A percentile compares a stretch with the other conserved stretches of the same genome.
These are phyloP conservation scores for Pelagomonas calceolata DNA, from an alignment of 108 stramenopile species.

Conservation along the genomic window DNA sequence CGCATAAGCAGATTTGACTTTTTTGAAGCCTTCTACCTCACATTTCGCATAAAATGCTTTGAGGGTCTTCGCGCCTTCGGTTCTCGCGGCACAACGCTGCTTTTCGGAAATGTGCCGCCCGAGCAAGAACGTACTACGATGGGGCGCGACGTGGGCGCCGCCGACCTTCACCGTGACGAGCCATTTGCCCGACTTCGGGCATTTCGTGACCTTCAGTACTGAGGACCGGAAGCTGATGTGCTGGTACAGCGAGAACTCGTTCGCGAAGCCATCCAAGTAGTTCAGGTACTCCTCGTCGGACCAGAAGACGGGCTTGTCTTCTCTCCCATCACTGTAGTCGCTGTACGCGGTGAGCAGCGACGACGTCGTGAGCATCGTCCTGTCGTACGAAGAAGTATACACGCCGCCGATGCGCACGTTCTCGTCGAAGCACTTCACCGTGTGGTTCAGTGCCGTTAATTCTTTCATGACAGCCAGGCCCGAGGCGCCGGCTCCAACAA, in stretches of 20 bases:
- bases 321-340: slow-evolving; percentile 26
- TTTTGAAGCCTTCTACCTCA: neutral
- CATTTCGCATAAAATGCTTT: neutral
- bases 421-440: slow-evolving; percentile 24
- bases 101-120: neutral
- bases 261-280: slow-evolving; percentile 26
- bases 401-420: slow-evolving; percentile 26
- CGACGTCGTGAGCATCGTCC: slow-evolving; percentile 29
- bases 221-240: slow-evolving; percentile 23
- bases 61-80: neutral
- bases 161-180: slow-evolving; percentile 10
- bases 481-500: slow-evolving; percentile 27
- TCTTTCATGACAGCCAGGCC: slow-evolving; percentile 32
- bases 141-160: neutral
- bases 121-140: slow-evolving; percentile 14
- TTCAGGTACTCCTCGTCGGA: slow-evolving; percentile 24
- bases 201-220: slow-evolving; percentile 20
- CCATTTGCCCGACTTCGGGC: slow-evolving; percentile 26
- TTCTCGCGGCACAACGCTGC: neutral
- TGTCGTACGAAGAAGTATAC: slow-evolving; percentile 27
- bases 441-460: slow-evolving; percentile 22
- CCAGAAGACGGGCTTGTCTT: slow-evolving; percentile 30
- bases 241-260: slow-evolving; percentile 18
- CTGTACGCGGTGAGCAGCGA: slow-evolving; percentile 30
- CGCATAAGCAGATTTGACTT: neutral